Evolutionary conservation across 129 eudicot genomes (phyloP).

Genomic region (Rutidosis leptorrhynchoides): DNA sequence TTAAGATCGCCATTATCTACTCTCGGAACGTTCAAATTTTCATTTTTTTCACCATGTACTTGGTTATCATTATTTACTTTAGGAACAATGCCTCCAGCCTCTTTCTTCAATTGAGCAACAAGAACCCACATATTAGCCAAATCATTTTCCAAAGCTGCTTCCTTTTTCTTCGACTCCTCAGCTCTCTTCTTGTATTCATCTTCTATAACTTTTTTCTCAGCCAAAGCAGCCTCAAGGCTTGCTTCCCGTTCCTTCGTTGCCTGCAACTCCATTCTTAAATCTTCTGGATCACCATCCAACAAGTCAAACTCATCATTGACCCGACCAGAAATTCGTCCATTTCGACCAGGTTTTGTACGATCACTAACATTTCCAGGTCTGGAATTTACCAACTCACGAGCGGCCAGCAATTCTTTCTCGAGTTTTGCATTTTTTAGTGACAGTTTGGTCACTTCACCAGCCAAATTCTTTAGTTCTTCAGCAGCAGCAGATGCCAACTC

Average conservation of each 20-base stretch:
- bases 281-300: constrained; percentile 58
- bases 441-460: constrained; percentile 84
- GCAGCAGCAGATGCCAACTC: constrained; percentile 98
- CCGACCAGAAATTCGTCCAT: constrained; percentile 58
- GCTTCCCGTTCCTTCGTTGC: constrained; percentile 79
- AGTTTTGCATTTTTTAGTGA: constrained; percentile 76
- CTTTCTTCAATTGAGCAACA: constrained; percentile 90
- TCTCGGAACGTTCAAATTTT: constrained; percentile 32
- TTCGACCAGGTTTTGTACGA: constrained; percentile 57
- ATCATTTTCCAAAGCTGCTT: constrained; percentile 77
- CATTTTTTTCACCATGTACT: constrained; percentile 21
- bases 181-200: constrained; percentile 60
- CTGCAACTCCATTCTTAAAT: constrained; percentile 66
- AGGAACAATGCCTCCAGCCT: constrained; percentile 36
- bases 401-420: constrained; percentile 70
- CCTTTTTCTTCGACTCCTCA: constrained; percentile 76
- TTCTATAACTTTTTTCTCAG: constrained; percentile 67
- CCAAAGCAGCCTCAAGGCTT: constrained; percentile 76
- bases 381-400: constrained; percentile 41
- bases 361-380: constrained; percentile 43
- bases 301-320: constrained; percentile 62
- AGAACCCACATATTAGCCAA: constrained; percentile 98
- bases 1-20: constrained; percentile 18
- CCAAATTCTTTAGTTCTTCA: constrained; percentile 78
- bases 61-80: constrained; percentile 32